These are phyloP conservation scores for Euclidium syriacum DNA, from an alignment of 345 rosid genomes.

Conservation along the genomic window DNA sequence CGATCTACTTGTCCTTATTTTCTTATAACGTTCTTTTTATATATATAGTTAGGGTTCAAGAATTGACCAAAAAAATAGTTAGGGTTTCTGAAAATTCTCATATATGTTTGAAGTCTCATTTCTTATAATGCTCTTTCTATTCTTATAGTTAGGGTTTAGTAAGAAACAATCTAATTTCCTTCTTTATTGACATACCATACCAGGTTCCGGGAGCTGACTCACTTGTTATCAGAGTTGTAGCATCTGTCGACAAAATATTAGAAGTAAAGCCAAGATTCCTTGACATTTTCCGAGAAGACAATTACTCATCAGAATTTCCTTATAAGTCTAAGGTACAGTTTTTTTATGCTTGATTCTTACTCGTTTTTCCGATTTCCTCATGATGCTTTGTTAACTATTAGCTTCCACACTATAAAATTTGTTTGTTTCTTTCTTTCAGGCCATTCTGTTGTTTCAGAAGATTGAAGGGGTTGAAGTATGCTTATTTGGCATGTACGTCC, in stretches of 20 bases:
- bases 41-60: not conserved
- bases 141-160: not conserved
- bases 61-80: too few relatives aligned
- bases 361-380: conserved; percentile 5
- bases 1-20: not conserved
- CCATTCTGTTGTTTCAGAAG: conserved; percentile 87
- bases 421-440: conserved; percentile 47
- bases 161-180: not conserved
- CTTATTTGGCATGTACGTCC: conserved; percentile 98
- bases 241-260: conserved; percentile 94
- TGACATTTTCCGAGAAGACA: conserved; percentile 89
- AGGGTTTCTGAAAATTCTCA: too few relatives aligned
- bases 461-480: conserved; percentile 99
- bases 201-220: conserved; percentile 97
- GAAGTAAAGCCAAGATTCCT: conserved; percentile 96
- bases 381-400: not conserved
- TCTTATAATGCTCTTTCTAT: not conserved
- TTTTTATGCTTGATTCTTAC: conserved; percentile 12
- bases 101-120: not conserved
- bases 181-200: conserved; percentile 25
- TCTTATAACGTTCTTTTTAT: not conserved
- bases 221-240: conserved; percentile 91
- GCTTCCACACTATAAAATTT: not conserved
- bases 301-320: conserved; percentile 89
- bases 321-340: conserved; percentile 87